Evolutionary conservation across 2,329 filamentous ascomycete species (phyloP), one percentile per base, ranked within the genome.

Genomic region (Hymenoscyphus linearis): DNA sequence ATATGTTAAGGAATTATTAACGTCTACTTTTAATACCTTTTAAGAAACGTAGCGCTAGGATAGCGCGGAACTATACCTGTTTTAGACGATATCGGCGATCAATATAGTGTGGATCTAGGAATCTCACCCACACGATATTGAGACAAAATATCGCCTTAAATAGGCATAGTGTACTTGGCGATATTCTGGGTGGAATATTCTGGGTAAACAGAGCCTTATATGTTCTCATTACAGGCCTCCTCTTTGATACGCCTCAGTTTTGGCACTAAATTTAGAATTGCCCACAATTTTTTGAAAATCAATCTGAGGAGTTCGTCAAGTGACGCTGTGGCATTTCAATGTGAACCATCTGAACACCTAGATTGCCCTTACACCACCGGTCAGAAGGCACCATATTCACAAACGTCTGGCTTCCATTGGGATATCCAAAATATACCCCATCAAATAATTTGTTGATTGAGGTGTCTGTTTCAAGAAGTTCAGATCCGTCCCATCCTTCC

Each of bases 401-500:
- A 52, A 52, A 25, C 3, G 47, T 52, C 18, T 31, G 4, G 22
- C 12, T 52, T 13, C 47, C 26, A 22, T 52, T 31, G 5, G 47
- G 13, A 52, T 22, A 44, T 44, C 37, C 37, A n/a, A 44, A 44
- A 44, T 18, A n/a, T 18, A 44, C 16, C n/a, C 37, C 37, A n/a
- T 44, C 37, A 44, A 44, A n/a, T n/a, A n/a, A 14, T n/a, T 44
- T 44, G 6, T 16, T 16, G 37, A 18, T 4, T 44, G 37, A 16
- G 14, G 37, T 44, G 16, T 2, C n/a, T 18, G 37, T 52, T 10
- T 25, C 16, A 10, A 26, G 18, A 52, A 14, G 26, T 59, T 76
- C 71, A 5, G 67, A 69, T 2, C 74, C 74, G 60, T 75, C 66
- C 74, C 75, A 76, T 1, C 72, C 69, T 1, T 65, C 57, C 2